phyloP scores from a whole-genome alignment of 2,329 filamentous ascomycete species.

The Monilinia vaccinii-corymbosi region DNA sequence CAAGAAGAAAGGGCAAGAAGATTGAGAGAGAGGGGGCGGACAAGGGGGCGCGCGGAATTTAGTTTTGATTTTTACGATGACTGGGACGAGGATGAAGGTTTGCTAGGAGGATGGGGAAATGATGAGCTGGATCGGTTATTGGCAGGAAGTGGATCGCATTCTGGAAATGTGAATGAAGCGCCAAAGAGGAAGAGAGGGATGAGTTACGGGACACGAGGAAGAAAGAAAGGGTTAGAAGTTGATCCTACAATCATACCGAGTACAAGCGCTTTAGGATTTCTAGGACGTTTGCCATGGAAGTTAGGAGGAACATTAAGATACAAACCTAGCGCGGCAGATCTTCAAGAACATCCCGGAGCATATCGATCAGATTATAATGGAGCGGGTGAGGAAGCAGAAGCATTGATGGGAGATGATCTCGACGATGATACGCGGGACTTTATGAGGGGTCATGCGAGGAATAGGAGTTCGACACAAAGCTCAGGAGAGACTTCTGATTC shows the following conservation, averaged over 20 bases:
- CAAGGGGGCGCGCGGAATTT: constrained; percentile 60
- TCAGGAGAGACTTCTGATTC: constrained; percentile 81
- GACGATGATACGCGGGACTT: constrained; percentile 16
- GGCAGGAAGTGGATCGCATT: constrained; percentile 52
- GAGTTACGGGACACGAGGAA: constrained; percentile 73
- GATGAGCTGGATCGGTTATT: constrained; percentile 82
- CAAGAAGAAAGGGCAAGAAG: constrained; percentile 67
- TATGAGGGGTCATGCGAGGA: constrained; percentile 35
- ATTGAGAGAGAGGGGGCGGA: constrained; percentile 51
- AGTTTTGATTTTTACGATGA: constrained; percentile 98
- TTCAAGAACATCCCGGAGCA: constrained; percentile 73
- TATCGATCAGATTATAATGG: constrained; percentile 32
- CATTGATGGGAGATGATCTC: constrained; percentile 50
- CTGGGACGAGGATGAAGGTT: constrained; percentile 64
- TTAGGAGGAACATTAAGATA: constrained; percentile 77
- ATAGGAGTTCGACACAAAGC: constrained; percentile 62
- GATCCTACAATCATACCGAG: constrained; percentile 88
- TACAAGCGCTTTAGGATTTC: constrained; percentile 75
- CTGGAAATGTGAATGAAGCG: constrained; percentile 44
- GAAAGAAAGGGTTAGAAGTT: constrained; percentile 45
- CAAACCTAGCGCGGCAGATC: constrained; percentile 79
- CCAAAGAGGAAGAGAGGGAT: constrained; percentile 70
- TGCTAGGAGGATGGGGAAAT: constrained; percentile 65
- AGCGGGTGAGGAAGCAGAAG: constrained; percentile 51
- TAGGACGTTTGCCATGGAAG: constrained; percentile 76